Evolutionary conservation across 257 asterid species (phyloP), one percentile per base, ranked within the genome.

Genomic region (Rehmannia glutinosa): DNA sequence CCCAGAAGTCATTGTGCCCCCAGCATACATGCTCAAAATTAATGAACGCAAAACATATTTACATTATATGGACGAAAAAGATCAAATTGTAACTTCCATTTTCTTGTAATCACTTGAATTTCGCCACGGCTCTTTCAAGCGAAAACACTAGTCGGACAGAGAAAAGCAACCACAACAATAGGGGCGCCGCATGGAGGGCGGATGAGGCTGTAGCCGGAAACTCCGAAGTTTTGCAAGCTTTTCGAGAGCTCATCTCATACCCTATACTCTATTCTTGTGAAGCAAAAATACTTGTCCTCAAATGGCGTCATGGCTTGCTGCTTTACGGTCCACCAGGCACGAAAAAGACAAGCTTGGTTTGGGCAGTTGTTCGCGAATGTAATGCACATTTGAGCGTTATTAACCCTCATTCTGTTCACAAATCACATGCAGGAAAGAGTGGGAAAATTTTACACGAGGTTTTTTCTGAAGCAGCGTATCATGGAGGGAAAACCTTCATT

Each of bases 261-360:
- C 97, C 96, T 52, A 62, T 79, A 15, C 85, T 77, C 27, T 90
- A 86, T 78, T 70, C 86, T 60, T 75, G 81, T 19, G 91, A 90
- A 76, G 69, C 97, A 42, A 77, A 77, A 57, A 76, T 77, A 30
- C 90, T 92, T 68, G 96, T 95, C 64, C 87, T 83, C 58, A 87
- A 80, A 71, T 92, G 96, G 96, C 96, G 93, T 49, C 85, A 87
- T 16, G 97, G 97, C 38, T 86, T 92, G 86, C 81, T 93, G 81
- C 95, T 93, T 8, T 88, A 90, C 52, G 97, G 99, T 24, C 99
- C 99, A 38, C 90, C 97, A 0, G 99, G 99, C 61, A 90, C 99
- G 13, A 97, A 97, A 60, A 93, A 93, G 98, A 93, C 98, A 69
- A 90, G 99, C 87, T 86, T 90, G 93, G 97, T 93, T 78, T 85